Evolutionary conservation across 495 filamentous ascomycete species (phyloP).

Genomic region (Choiromyces venosus): DNA sequence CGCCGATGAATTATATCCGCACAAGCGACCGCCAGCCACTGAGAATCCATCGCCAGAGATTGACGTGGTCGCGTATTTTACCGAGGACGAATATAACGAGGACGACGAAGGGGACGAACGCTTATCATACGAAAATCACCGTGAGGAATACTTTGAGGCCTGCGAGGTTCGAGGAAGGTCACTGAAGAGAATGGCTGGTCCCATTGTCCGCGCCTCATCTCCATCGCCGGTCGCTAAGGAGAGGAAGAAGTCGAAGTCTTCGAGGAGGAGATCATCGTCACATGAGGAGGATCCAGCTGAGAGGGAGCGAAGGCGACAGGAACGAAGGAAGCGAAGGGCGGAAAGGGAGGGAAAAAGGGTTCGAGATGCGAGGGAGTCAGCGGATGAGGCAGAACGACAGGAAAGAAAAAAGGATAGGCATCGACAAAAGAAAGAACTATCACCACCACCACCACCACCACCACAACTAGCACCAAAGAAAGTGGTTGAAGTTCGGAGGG

Average conservation of each 20-base stretch:
- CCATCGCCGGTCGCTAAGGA: constrained; percentile 11
- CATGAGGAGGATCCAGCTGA: constrained; percentile 28
- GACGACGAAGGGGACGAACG: constrained; percentile 13
- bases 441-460: neutral
- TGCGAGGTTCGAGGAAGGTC: constrained; percentile 28
- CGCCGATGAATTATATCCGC: constrained; percentile 24
- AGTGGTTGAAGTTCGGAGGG: neutral
- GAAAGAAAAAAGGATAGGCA: constrained; percentile 24
- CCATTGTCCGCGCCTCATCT: constrained; percentile 20
- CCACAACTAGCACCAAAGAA: neutral
- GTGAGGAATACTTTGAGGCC: neutral
- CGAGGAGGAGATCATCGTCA: constrained; percentile 21
- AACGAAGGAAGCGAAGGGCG: constrained; percentile 32
- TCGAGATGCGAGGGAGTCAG: constrained; percentile 18
- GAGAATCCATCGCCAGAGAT: constrained; percentile 27
- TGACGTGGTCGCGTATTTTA: constrained; percentile 26
- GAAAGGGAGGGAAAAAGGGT: constrained; percentile 32
- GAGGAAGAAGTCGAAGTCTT: constrained; percentile 30
- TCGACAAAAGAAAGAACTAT: constrained; percentile 17
- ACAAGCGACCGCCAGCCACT: constrained; percentile 25
- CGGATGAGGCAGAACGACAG: constrained; percentile 18
- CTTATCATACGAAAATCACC: neutral
- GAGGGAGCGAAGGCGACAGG: constrained; percentile 33
- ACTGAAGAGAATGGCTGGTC: constrained; percentile 21
- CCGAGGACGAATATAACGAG: constrained; percentile 14